These are phyloP conservation scores for Phytopythium delawarense DNA, from an alignment of 352 stramenopile species.

Conservation along the genomic window DNA sequence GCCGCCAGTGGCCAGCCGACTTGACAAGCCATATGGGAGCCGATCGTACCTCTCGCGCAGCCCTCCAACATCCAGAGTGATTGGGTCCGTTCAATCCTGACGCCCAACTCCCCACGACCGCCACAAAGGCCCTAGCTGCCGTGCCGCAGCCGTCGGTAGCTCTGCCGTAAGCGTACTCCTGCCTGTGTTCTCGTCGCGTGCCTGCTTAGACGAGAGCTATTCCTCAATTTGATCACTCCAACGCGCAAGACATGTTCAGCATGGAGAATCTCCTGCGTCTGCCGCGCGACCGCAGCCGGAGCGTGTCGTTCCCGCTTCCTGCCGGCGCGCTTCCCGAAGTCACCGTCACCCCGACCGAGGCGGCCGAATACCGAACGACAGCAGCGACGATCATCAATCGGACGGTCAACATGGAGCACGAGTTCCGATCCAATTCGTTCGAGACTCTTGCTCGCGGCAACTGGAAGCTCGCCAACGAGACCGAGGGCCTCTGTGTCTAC, in stretches of 20 bases:
- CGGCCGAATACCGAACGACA: neutral
- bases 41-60: too few species aligned
- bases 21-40: too few species aligned
- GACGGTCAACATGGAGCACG: constrained; percentile 2
- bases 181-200: too few species aligned
- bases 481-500: constrained; percentile 1
- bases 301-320: neutral
- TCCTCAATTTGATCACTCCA: constrained; percentile 4
- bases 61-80: too few species aligned
- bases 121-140: neutral
- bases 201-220: too few species aligned
- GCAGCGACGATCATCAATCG: neutral
- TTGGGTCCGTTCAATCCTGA: too few species aligned
- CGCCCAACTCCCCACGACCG: too few species aligned
- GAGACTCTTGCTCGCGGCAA: neutral
- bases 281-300: neutral
- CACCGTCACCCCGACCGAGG: neutral
- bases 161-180: too few species aligned
- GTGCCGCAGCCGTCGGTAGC: constrained; percentile 2
- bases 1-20: too few species aligned
- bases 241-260: neutral
- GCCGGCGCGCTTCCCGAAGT: neutral
- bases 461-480: constrained; percentile 5
- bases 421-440: constrained; percentile 1
- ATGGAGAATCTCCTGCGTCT: constrained; percentile 1